These are phyloP conservation scores for Mycena rebaudengoi DNA, from an alignment of 768 basidiomycete genomes.

Conservation along the genomic window DNA sequence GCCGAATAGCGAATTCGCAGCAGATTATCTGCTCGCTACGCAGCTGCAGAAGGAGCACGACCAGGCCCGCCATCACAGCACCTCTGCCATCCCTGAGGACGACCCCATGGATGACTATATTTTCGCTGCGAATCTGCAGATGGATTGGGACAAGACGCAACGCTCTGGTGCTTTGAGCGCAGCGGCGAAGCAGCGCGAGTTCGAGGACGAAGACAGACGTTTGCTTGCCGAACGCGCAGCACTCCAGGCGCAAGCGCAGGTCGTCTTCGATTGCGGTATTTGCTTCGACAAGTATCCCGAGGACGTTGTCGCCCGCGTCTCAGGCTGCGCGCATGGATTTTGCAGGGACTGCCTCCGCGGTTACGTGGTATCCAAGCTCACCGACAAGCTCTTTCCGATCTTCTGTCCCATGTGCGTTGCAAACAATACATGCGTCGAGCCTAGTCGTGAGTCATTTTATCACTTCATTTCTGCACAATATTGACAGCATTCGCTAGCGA, in stretches of 20 bases:
- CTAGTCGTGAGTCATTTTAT: conserved; percentile 19
- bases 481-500: conserved; percentile 40
- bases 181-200: conserved; percentile 42
- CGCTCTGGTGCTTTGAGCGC: conserved; percentile 34
- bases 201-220: conserved; percentile 49
- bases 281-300: conserved; percentile 61
- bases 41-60: conserved; percentile 19
- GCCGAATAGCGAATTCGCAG: background rate
- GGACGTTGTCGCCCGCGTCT: conserved; percentile 51
- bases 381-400: conserved; percentile 65
- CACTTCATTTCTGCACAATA: conserved; percentile 33
- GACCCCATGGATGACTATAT: conserved; percentile 26
- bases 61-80: background rate
- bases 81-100: background rate
- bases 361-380: conserved; percentile 54
- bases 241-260: conserved; percentile 40
- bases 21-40: conserved; percentile 9
- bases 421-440: conserved; percentile 43
- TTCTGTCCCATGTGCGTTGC: conserved; percentile 65
- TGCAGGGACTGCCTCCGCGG: conserved; percentile 61
- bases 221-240: conserved; percentile 45
- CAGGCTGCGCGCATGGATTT: conserved; percentile 57
- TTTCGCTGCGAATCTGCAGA: conserved; percentile 28
- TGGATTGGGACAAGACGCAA: conserved; percentile 19
- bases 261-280: conserved; percentile 59